phyloP scores from a whole-genome alignment of 2,329 filamentous ascomycete genomes.

The Colletotrichum agaves region DNA sequence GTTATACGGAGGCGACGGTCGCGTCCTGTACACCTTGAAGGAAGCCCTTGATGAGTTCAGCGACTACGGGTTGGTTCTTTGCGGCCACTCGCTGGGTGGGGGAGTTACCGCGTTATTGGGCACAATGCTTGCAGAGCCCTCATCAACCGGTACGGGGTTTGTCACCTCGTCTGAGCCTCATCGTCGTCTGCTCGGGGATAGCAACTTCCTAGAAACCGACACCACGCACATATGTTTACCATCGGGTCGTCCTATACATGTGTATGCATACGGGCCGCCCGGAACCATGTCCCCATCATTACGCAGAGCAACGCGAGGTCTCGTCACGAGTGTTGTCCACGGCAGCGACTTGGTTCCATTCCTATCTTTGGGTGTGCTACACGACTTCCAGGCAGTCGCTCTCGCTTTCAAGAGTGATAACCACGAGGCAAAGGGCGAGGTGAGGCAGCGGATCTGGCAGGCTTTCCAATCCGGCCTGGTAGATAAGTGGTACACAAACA shows the following conservation, averaged over 20 bases:
- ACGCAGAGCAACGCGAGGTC: slow-evolving; percentile 74
- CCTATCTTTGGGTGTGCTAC: slow-evolving; percentile 77
- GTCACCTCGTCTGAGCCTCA: slow-evolving; percentile 67
- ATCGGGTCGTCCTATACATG: slow-evolving; percentile 76
- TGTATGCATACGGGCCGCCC: slow-evolving; percentile 82
- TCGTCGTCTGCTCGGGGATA: slow-evolving; percentile 51
- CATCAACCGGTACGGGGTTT: slow-evolving; percentile 65
- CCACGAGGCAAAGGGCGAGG: slow-evolving; percentile 72
- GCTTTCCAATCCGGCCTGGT: slow-evolving; percentile 70
- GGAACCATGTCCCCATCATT: slow-evolving; percentile 77
- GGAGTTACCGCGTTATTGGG: slow-evolving; percentile 77
- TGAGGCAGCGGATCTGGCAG: slow-evolving; percentile 74
- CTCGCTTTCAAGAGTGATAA: slow-evolving; percentile 79
- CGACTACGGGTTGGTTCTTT: slow-evolving; percentile 76
- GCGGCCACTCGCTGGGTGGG: slow-evolving; percentile 76
- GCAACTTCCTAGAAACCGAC: slow-evolving; percentile 36
- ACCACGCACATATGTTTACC: slow-evolving; percentile 64
- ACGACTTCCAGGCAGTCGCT: slow-evolving; percentile 79
- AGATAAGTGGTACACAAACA: slow-evolving; percentile 67
- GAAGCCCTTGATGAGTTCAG: slow-evolving; percentile 73
- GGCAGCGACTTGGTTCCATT: slow-evolving; percentile 79
- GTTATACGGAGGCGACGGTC: slow-evolving; percentile 73
- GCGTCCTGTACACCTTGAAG: slow-evolving; percentile 73
- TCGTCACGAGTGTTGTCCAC: slow-evolving; percentile 80
- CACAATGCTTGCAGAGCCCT: slow-evolving; percentile 76